Evolutionary conservation across 805 yeast genomes (phyloP), one percentile per base, ranked within the genome.

Genomic region (Candida nonsorbophila): DNA sequence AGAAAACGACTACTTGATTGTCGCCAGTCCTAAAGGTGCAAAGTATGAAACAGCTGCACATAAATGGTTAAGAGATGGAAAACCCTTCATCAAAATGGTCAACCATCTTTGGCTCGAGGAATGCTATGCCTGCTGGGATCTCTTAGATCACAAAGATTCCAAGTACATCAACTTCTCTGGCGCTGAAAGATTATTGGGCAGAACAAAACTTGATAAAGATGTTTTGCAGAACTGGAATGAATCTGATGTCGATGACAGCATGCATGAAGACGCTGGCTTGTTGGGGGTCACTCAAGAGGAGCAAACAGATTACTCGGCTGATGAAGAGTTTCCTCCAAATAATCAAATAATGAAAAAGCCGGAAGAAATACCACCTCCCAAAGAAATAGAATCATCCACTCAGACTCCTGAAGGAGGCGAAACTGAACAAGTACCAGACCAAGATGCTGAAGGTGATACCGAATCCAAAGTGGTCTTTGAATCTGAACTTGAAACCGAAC

Each of bases 101-200:
- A 87, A 83, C 46, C 95, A 86, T 53, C 47, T 79, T 9, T 90
- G 98, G 98, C 55, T 90, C 9, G 97, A 90, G 47, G 88, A 84
- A 31, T 72, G 86, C 23, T 90, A 69, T 36, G 41, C 55, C 7
- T 53, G 67, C 25, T 83, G 92, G 88, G 58, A 55, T 28, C 40
- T 66, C 4, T 67, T 70, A 40, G 74, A 77, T 21, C 67, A 53
- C 4, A 42, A 56, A 1, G 45, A 52, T 10, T 63, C 72, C 3
- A 61, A 72, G 18, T 73, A 75, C 1, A 52, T 59, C 22, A 56
- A 51, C 15, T 44, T 58, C 3, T 56, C 62, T 16, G 54, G 52
- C 3, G 41, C 71, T 25, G 62, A 67, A 9, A 61, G 67, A n/a
- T 47, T 72, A 3, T 56, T 79, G 14, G 85, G 84, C 2, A 61